Evolutionary conservation across 2,329 filamentous ascomycete species (phyloP), one percentile per base, ranked within the genome.

Genomic region (Hypoxylon sp.): DNA sequence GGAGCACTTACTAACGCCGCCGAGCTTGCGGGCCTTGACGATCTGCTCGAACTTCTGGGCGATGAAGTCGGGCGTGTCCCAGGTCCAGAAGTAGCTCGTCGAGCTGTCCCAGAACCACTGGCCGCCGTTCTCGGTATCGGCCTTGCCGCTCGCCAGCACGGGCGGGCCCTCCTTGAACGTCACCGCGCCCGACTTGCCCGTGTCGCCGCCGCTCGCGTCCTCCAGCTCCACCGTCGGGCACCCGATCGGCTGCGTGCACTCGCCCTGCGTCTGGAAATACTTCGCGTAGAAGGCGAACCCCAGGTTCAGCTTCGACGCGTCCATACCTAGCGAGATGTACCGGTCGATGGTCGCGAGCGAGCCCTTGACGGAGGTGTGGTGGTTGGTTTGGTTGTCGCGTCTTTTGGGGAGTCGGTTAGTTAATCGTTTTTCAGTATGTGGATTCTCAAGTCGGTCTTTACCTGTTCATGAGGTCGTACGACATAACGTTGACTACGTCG

Each of bases 71-170:
- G 85, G 83, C 0, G 89, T 91, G 67, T 94, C 92, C 83, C 90
- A 94, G 0, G 90, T 90, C 92, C 92, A 94, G 85, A 91, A 94
- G 40, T 31, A 90, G 77, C 60, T 85, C 80, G 71, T 88, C 82
- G 3, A 80, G 70, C 76, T 66, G 74, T 94, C 92, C 84, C 87
- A 92, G 79, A 88, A 93, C 76, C 91, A 93, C 76, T 89, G 86
- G 0, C 90, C 92, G 20, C 91, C 91, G 1, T 81, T 79, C 1
- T 80, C 71, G 1, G 84, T 78, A 70, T 94, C 91, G 31, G 88
- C 89, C 51, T 76, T 76, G 0, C 89, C 90, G 8, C 85, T 69
- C 0, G 64, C 57, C 6, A 74, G 68, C 27, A 75, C 73, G 0
- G 71, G 40, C 2, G 73, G 58, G 1, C 56, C 69, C 17, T 79